phyloP scores from a whole-genome alignment of 495 filamentous ascomycete genomes.

The Amniculicola lignicola region DNA sequence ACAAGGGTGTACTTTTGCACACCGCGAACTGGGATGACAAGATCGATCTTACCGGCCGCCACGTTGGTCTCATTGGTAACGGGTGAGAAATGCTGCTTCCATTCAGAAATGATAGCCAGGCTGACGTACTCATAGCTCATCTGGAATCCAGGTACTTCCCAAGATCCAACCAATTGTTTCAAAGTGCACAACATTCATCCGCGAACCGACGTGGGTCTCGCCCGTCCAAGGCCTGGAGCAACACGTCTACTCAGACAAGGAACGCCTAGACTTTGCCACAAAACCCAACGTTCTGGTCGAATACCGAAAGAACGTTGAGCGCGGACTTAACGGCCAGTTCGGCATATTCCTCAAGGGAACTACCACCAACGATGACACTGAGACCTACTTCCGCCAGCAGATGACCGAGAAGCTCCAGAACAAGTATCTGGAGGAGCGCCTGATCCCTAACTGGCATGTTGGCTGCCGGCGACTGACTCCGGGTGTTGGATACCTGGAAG shows the following conservation, averaged over 20 bases:
- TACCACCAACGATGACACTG: constrained; percentile 42
- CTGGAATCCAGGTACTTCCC: constrained; percentile 38
- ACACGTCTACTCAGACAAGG: constrained; percentile 40
- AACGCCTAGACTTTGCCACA: constrained; percentile 37
- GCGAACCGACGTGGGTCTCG: constrained; percentile 40
- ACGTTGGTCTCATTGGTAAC: constrained; percentile 36
- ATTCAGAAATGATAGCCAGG: background rate
- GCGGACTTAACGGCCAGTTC: constrained; percentile 48
- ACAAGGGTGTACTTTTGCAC: constrained; percentile 37
- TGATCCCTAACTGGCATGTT: constrained; percentile 34
- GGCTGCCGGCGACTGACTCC: constrained; percentile 37
- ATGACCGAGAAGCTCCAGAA: constrained; percentile 49
- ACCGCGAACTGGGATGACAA: constrained; percentile 39
- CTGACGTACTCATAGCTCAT: constrained; percentile 34
- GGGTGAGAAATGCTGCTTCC: constrained; percentile 30
- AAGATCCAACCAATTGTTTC: constrained; percentile 29
- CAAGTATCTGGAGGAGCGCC: constrained; percentile 29
- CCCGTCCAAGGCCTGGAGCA: constrained; percentile 43
- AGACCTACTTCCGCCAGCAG: constrained; percentile 33
- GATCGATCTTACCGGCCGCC: constrained; percentile 31
- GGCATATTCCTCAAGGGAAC: constrained; percentile 46
- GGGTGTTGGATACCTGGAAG: constrained; percentile 40
- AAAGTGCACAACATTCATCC: constrained; percentile 39
- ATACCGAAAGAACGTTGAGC: constrained; percentile 31
- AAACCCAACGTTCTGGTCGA: constrained; percentile 30